A percentile compares a stretch with the other conserved stretches of the same genome.
These are phyloP conservation scores for Gossypium stocksii DNA, from an alignment of 345 rosid genomes.

Conservation along the genomic window DNA sequence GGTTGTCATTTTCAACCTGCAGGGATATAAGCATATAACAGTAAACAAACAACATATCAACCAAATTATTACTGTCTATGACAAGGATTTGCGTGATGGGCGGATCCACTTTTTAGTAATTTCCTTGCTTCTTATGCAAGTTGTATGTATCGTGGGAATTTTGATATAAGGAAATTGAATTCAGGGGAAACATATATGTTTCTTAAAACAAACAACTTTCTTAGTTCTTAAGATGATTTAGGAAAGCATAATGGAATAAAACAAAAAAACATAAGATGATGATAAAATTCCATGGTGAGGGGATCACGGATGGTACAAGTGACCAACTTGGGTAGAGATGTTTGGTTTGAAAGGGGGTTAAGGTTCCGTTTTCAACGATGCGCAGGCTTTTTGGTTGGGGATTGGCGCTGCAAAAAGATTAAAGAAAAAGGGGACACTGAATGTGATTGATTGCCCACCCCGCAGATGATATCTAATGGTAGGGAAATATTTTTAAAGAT, in stretches of 20 bases:
- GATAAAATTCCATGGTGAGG: not conserved
- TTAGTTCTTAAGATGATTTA: not conserved
- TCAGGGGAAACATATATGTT: not conserved
- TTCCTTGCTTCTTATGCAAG: not conserved
- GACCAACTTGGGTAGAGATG: not conserved
- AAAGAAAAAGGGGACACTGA: constrained; percentile 28
- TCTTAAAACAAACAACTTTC: not conserved
- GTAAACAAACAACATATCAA: not conserved
- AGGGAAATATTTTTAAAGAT: too few species aligned
- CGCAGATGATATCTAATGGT: too few species aligned
- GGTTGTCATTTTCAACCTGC: constrained; percentile 14
- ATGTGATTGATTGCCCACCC: constrained; percentile 30
- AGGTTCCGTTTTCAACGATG: constrained; percentile 15
- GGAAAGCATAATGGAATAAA: not conserved
- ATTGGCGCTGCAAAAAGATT: constrained; percentile 20
- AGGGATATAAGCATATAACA: not conserved
- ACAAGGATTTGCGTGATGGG: not conserved
- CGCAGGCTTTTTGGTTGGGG: constrained; percentile 21
- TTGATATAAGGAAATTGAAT: not conserved
- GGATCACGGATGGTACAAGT: constrained; percentile 4
- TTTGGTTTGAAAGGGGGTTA: constrained; percentile 18
- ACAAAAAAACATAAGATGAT: not conserved
- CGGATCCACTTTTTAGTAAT: not conserved
- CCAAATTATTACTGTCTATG: not conserved
- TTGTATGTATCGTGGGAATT: not conserved